These are phyloP conservation scores for Amauroascus niger DNA, from an alignment of 2,329 filamentous ascomycete genomes.

Conservation along the genomic window DNA sequence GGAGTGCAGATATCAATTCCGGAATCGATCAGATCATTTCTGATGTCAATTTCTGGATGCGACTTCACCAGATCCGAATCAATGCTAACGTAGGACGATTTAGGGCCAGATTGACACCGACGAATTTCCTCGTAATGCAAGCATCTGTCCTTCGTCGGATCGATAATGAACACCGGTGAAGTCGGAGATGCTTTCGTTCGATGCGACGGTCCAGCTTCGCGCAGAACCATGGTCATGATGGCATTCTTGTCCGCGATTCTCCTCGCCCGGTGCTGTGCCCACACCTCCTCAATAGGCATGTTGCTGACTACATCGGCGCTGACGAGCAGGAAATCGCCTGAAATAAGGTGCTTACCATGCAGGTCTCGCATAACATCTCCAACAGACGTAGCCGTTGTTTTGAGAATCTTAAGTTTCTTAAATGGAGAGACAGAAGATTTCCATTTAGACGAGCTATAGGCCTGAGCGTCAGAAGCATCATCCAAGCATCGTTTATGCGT, in stretches of 20 bases:
- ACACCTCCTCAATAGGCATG: constrained; percentile 66
- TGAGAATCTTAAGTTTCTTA: constrained; percentile 69
- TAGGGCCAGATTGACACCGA: constrained; percentile 46
- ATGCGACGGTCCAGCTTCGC: constrained; percentile 65
- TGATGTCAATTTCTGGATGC: constrained; percentile 67
- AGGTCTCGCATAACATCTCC: constrained; percentile 93
- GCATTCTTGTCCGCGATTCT: constrained; percentile 79
- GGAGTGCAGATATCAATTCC: constrained; percentile 96
- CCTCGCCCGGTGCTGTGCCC: constrained; percentile 70
- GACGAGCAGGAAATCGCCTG: constrained; percentile 83
- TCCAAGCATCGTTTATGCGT: not conserved
- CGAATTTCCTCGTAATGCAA: constrained; percentile 91
- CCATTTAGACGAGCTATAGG: constrained; percentile 60
- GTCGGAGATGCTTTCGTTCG: constrained; percentile 66
- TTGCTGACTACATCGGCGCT: constrained; percentile 91
- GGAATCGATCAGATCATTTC: constrained; percentile 82
- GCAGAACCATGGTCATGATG: constrained; percentile 92
- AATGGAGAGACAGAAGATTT: constrained; percentile 66
- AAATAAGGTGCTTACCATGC: constrained; percentile 73
- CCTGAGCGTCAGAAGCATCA: not conserved
- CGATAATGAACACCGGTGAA: constrained; percentile 76
- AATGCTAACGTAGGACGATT: constrained; percentile 51
- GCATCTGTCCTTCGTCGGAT: constrained; percentile 68
- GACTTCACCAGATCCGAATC: constrained; percentile 69
- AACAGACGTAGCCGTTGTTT: constrained; percentile 74